These are phyloP conservation scores for Phycomyces blakesleeanus DNA, from an alignment of 192 early-diverging fungal genomes.

Conservation along the genomic window DNA sequence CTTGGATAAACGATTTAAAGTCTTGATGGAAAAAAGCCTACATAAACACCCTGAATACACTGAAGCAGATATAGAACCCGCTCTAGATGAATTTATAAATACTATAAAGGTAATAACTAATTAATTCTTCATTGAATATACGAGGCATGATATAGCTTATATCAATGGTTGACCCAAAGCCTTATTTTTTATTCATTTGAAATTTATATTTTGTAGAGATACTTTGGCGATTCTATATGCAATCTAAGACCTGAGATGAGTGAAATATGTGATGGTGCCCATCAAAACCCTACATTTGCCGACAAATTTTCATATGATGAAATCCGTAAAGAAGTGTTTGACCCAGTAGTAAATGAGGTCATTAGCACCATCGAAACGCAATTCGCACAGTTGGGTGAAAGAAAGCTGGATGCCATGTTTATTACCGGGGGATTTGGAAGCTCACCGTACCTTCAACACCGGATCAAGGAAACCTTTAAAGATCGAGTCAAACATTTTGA, in stretches of 20 bases:
- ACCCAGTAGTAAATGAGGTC: slow-evolving; percentile 40
- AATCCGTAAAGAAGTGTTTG: slow-evolving; percentile 41
- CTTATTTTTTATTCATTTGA: too few species aligned
- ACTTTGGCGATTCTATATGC: too few species aligned
- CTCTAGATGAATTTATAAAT: slow-evolving; percentile 35
- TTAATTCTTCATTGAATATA: too few species aligned
- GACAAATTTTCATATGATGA: slow-evolving; percentile 26
- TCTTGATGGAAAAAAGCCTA: slow-evolving; percentile 34
- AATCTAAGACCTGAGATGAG: too few species aligned
- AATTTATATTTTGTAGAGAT: too few species aligned
- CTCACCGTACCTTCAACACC: slow-evolving; percentile 37
- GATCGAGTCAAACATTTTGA: background rate
- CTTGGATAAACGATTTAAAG: slow-evolving; percentile 38
- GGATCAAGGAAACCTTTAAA: slow-evolving; percentile 14
- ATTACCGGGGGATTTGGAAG: slow-evolving; percentile 48
- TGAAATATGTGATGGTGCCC: too few species aligned
- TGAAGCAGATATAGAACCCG: slow-evolving; percentile 13
- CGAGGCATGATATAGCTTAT: too few species aligned
- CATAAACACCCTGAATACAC: slow-evolving; percentile 7
- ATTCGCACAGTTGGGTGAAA: slow-evolving; percentile 26
- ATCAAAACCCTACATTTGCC: too few species aligned
- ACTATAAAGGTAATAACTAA: slow-evolving; percentile 34
- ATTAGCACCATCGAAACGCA: slow-evolving; percentile 36
- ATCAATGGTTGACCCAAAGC: too few species aligned
- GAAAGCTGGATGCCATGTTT: slow-evolving; percentile 40